Conservation (phyloP, 2,329 filamentous ascomycete genomes). For the Calonectria ilicicola region DNA sequence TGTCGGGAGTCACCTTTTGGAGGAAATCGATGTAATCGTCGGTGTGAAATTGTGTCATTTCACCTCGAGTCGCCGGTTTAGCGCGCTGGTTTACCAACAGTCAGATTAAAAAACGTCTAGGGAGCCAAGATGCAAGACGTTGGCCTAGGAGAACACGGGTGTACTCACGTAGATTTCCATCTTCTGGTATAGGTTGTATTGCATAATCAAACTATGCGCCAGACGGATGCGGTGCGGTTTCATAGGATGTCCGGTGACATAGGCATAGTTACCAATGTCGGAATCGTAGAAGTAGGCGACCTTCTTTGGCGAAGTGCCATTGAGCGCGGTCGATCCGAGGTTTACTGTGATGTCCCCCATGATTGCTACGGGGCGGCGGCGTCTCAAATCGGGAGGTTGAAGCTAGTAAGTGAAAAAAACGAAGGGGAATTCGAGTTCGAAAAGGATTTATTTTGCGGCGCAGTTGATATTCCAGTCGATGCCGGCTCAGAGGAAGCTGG, state of each 20-base stretch:
- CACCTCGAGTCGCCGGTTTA: conserved; percentile 87
- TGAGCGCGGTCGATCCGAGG: conserved; percentile 61
- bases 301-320: conserved; percentile 72
- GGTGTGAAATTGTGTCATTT: conserved; percentile 95
- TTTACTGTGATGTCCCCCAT: conserved; percentile 54
- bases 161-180: conserved; percentile 93
- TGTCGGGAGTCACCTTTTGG: conserved; percentile 95
- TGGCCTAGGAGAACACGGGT: not conserved
- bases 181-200: conserved; percentile 94
- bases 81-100: conserved; percentile 70
- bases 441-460: not conserved
- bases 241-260: conserved; percentile 97
- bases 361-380: conserved; percentile 30
- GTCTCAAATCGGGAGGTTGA: conserved; percentile 30
- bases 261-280: conserved; percentile 98
- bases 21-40: conserved; percentile 97
- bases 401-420: conserved; percentile 14
- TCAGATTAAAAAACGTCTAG: not conserved
- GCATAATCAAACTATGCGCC: conserved; percentile 95
- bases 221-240: conserved; percentile 96
- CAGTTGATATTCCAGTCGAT: conserved; percentile 10
- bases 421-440: not conserved
- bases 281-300: conserved; percentile 99
- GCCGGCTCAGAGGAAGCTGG: conserved; percentile 35
- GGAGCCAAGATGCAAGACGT: not conserved